A percentile compares a stretch with the other conserved stretches of the same genome.
phyloP scores from a whole-genome alignment of 352 stramenopile genomes.

The Phytophthora pini region DNA sequence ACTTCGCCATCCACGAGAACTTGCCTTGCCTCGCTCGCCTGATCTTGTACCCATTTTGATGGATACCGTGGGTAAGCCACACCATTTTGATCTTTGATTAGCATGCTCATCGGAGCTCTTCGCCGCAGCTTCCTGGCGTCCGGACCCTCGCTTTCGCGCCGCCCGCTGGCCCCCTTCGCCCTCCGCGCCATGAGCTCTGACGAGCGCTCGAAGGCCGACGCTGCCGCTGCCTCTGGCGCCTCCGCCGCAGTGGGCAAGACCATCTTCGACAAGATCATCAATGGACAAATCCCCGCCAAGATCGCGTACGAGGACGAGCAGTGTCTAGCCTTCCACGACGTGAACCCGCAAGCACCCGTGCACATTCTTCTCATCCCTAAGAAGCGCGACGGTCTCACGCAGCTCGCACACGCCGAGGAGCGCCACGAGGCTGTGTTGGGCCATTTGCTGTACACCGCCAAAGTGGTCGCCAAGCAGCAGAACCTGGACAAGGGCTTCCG shows the following conservation, averaged over 20 bases:
- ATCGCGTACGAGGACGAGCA: constrained; percentile 97
- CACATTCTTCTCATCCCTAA: constrained; percentile 99
- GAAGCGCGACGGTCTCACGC: constrained; percentile 91
- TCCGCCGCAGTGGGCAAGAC: constrained; percentile 79
- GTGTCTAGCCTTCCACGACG: constrained; percentile 98
- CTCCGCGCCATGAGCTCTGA: constrained; percentile 60
- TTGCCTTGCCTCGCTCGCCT: constrained; percentile 1
- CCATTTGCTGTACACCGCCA: constrained; percentile 93
- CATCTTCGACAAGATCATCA: constrained; percentile 99
- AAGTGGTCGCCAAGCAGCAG: constrained; percentile 93
- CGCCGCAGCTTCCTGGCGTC: constrained; percentile 23
- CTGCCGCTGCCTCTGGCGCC: constrained; percentile 37
- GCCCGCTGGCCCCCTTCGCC: constrained; percentile 13
- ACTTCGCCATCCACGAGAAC: constrained; percentile 2
- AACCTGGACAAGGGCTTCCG: constrained; percentile 93
- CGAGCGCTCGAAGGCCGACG: constrained; percentile 70
- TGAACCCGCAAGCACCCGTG: constrained; percentile 95
- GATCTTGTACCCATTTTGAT: constrained; percentile 30
- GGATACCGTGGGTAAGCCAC: constrained; percentile 8
- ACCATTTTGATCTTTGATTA: neutral
- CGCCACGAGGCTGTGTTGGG: constrained; percentile 95
- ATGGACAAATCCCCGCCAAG: constrained; percentile 92
- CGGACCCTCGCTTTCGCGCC: constrained; percentile 12
- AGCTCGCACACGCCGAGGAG: constrained; percentile 90
- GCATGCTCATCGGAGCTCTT: constrained; percentile 34